Conservation (phyloP, 495 filamentous ascomycete genomes). For the Astrothelium subdiscretum region DNA sequence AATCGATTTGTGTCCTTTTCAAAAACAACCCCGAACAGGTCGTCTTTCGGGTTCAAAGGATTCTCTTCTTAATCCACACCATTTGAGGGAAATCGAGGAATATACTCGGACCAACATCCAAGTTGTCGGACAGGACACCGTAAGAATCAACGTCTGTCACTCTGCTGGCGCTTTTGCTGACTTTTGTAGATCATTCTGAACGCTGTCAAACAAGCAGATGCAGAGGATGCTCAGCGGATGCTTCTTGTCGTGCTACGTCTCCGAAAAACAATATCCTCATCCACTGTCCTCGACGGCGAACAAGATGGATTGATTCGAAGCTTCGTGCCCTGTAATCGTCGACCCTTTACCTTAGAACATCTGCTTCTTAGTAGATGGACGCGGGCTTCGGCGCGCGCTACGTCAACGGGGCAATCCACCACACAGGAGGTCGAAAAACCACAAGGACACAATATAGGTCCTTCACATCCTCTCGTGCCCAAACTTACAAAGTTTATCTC, state of each 20-base stretch:
- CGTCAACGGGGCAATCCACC: neutral
- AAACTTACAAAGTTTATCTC: neutral
- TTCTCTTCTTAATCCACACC: neutral
- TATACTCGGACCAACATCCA: neutral
- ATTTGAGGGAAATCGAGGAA: neutral
- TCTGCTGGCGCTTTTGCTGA: neutral
- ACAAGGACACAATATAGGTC: neutral
- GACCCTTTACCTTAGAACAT: neutral
- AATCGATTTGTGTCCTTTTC: neutral
- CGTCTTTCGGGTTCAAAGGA: neutral
- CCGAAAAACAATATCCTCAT: neutral
- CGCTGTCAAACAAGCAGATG: neutral
- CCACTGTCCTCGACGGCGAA: neutral
- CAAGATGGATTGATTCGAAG: neutral
- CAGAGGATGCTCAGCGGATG: neutral
- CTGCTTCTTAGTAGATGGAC: neutral
- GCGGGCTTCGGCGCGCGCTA: neutral
- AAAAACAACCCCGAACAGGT: neutral
- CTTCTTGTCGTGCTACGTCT: neutral
- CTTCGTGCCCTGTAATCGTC: neutral
- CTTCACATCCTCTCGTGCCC: neutral
- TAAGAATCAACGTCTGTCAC: neutral
- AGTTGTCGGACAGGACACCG: neutral
- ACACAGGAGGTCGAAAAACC: neutral
- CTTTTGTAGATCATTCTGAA: neutral